Evolutionary conservation across 148 eudicot genomes (phyloP), one percentile per base, ranked within the genome.

Genomic region (Fagopyrum homotropicum): DNA sequence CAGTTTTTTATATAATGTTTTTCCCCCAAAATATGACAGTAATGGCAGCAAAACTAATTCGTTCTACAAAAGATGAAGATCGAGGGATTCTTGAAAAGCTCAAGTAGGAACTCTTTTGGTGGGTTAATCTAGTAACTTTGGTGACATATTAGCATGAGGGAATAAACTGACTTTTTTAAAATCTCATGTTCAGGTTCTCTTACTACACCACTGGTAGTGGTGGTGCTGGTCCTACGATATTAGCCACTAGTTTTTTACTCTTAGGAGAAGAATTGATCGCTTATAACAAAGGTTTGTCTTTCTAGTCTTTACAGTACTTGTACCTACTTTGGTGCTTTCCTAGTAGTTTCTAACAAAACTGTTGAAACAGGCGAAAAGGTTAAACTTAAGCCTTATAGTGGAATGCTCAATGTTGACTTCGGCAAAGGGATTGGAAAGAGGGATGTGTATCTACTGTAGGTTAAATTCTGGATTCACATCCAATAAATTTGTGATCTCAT

Each of bases 21-120:
- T 40, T 14, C 35, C 47, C 11, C 11, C 43, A 40, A 73, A 61
- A 57, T 73, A 9, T 72, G 79, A 72, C 87, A 95, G 99, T 95
- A 81, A 95, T 95, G 99, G 99, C 99, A 63, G 99, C 99, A 74
- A 97, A 95, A 79, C 85, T 95, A 69, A 97, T 95, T 75, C 91
- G 97, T 80, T 83, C 84, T 30, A 96, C 89, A 72, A 80, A 83
- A 84, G 84, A 73, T 71, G 96, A 95, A 83, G 83, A 80, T 82
- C 81, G 84, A 81, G 84, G 91, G 56, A 85, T 86, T 45, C 97
- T 90, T 80, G 88, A 88, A 86, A 87, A 90, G 78, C 85, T 95
- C 61, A 90, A 96, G 99, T 95, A 82, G 69, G 75, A 14, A 15
- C 63, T 70, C 50, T n/a, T 30, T 57, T 57, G 7, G 6, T 12